Base-by-base conservation (phyloP, 495 filamentous ascomycete species). In the Cercophora newfieldiana region DNA sequence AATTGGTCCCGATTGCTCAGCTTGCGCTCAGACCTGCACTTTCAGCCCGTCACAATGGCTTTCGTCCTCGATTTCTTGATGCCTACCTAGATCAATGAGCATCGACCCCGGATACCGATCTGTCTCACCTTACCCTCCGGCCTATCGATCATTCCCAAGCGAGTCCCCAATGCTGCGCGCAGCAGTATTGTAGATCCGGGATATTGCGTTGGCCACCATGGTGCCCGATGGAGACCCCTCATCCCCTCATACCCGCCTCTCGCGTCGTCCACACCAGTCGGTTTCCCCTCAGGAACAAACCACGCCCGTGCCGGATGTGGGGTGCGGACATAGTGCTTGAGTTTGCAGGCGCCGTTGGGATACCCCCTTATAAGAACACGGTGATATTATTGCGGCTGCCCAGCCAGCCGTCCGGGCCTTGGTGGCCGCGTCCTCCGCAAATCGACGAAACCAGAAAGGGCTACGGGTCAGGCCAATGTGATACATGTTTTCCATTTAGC, bases 381-480 rank as follows among this genome's bases (percentile, higher is more conserved):
- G 37, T 61, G 50, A 63, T 37, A 55, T 37, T 55, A 54, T 54
- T 47, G 61, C 48, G 50, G 25, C 61, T 63, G 22, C 28, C 25
- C 18, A n/a, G 30, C 49, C 48, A 25, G 31, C 7, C 28, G 3
- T 37, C 21, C 50, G 53, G 10, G 37, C 37, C 4, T 14, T 14
- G 10, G 37, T 44, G 37, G 2, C 60, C 28, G 47, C 24, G 24
- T 63, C 61, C 61, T 63, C 61, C 61, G 61, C 61, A 56, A n/a
- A 22, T 63, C 33, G 61, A 63, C 61, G 49, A 55, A 63, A 61
- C 2, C n/a, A 55, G 61, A 37, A 26, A 51, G 10, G 47, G n/a
- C 53, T 37, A 63, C 50, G 49, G 61, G 61, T 56, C 48, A 63
- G 26, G 61, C 49, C 49, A 63, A 63, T 44, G 28, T 44, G 61